Percentiles rank a stretch among this genome's conserved stretches.
Evolutionary conservation across 441 rosid species (phyloP).

Genomic region (Populus trichocarpa): DNA sequence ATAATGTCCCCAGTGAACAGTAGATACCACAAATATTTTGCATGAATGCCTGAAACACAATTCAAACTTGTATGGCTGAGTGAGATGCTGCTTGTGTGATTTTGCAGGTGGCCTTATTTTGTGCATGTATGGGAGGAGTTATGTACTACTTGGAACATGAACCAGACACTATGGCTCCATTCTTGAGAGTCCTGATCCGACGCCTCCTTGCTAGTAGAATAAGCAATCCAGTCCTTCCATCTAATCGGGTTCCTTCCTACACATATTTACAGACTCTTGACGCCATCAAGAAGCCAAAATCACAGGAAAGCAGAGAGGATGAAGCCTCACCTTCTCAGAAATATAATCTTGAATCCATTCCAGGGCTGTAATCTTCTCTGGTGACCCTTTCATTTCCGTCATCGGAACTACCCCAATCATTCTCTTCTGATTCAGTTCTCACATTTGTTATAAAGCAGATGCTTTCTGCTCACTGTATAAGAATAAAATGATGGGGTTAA

Average conservation of each 20-base stretch:
- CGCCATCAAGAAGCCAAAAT: constrained; percentile 49
- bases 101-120: constrained; percentile 83
- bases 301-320: constrained; percentile 43
- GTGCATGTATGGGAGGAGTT: constrained; percentile 98
- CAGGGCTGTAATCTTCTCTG: constrained; percentile 58
- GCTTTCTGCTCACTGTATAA: neutral
- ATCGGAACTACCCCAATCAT: neutral
- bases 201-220: constrained; percentile 96
- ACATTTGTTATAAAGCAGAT: constrained; percentile 1
- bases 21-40: neutral
- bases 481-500: neutral
- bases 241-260: constrained; percentile 60
- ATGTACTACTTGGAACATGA: constrained; percentile 95
- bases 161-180: constrained; percentile 95
- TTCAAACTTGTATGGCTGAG: neutral
- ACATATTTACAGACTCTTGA: constrained; percentile 65
- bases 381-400: neutral
- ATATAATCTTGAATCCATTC: constrained; percentile 90
- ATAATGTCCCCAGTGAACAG: neutral
- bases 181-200: constrained; percentile 81
- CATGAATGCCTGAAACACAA: neutral
- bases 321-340: constrained; percentile 49
- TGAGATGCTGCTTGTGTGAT: constrained; percentile 7
- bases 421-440: constrained; percentile 22
- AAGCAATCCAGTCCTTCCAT: constrained; percentile 66